A percentile compares a stretch with the other conserved stretches of the same genome.
These are phyloP conservation scores for Parascedosporium putredinis DNA, from an alignment of 2,329 filamentous ascomycete species.

Conservation along the genomic window DNA sequence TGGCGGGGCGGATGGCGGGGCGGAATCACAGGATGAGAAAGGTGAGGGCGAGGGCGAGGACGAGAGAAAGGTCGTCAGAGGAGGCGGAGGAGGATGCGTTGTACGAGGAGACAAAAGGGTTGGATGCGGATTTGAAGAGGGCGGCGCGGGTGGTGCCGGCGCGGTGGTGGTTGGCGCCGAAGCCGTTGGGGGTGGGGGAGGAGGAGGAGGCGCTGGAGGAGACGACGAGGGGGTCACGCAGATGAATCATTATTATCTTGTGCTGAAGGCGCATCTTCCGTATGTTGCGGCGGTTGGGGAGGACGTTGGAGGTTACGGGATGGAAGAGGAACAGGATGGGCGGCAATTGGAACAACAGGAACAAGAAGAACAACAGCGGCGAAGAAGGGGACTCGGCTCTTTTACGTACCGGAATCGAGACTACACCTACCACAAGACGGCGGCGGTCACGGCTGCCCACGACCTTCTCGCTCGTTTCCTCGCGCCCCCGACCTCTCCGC, in stretches of 20 bases:
- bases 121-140: constrained; percentile 23
- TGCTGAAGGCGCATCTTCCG: constrained; percentile 29
- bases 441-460: constrained; percentile 26
- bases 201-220: constrained; percentile 17
- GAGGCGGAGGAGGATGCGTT: too few species aligned
- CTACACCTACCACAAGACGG: constrained; percentile 23
- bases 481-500: constrained; percentile 20
- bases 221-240: constrained; percentile 22
- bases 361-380: too few species aligned
- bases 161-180: constrained; percentile 26
- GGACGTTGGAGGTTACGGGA: too few species aligned
- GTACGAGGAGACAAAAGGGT: constrained; percentile 17
- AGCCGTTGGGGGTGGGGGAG: constrained; percentile 13
- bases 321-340: too few species aligned
- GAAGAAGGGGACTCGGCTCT: too few species aligned
- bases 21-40: background rate
- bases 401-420: too few species aligned
- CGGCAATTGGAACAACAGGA: too few species aligned
- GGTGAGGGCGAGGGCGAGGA: too few species aligned
- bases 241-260: constrained; percentile 25
- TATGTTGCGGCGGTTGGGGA: constrained; percentile 27
- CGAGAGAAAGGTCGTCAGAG: too few species aligned
- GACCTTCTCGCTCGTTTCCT: constrained; percentile 28
- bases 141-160: constrained; percentile 20
- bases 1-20: constrained; percentile 23